These are phyloP conservation scores for Warburgia ugandensis DNA, from an alignment of 164 flowering plant genomes.

Conservation along the genomic window DNA sequence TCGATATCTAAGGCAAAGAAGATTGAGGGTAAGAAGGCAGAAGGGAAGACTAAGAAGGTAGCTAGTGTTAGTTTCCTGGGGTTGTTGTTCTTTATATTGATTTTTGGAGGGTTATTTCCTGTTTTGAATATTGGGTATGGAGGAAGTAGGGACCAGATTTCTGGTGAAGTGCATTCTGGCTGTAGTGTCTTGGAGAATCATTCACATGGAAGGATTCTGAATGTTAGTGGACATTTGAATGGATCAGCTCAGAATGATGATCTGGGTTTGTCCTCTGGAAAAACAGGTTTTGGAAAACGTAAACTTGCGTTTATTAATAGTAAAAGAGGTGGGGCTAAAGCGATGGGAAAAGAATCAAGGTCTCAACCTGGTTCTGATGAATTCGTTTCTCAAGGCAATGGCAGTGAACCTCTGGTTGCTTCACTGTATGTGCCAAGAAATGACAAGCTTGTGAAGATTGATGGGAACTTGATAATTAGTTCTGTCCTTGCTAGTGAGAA, in stretches of 20 bases:
- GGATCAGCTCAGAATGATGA: conserved; percentile 21
- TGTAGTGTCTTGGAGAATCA: conserved; percentile 17
- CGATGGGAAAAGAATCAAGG: conserved; percentile 12
- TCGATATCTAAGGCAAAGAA: conserved; percentile 48
- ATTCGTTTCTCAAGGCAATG: conserved; percentile 26
- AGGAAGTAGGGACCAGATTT: conserved; percentile 23
- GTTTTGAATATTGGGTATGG: conserved; percentile 52
- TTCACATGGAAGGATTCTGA: conserved; percentile 43
- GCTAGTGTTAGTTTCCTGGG: conserved; percentile 86
- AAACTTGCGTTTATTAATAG: conserved; percentile 9
- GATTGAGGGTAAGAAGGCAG: too few species aligned
- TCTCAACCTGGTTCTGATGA: too few species aligned
- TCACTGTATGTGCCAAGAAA: conserved; percentile 93
- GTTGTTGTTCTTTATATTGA: conserved; percentile 56
- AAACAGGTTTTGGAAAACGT: conserved; percentile 9
- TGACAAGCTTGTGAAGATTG: conserved; percentile 93
- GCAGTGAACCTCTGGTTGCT: conserved; percentile 75
- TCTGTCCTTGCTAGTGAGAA: conserved; percentile 91
- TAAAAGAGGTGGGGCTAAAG: conserved; percentile 13
- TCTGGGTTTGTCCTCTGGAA: conserved; percentile 15
- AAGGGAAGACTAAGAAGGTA: conserved; percentile 84
- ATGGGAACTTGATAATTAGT: conserved; percentile 93
- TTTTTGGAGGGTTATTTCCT: conserved; percentile 72
- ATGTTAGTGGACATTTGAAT: conserved; percentile 30
- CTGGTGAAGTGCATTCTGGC: conserved; percentile 17